phyloP scores from a whole-genome alignment of 768 basidiomycete species.

The Lyophyllum semitale region DNA sequence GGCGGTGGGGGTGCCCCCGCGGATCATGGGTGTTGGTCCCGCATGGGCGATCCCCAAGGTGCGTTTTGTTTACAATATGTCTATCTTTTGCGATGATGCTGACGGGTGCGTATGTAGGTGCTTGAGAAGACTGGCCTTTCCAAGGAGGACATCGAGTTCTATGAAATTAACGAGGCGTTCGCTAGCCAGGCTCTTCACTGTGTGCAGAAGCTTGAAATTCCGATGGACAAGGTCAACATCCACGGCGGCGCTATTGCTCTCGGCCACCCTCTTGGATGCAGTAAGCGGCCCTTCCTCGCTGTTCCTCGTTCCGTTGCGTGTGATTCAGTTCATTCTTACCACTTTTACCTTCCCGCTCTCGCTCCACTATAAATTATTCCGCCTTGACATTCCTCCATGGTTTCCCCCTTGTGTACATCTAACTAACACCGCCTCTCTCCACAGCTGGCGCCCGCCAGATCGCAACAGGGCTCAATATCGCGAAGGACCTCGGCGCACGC shows the following conservation, averaged over 20 bases:
- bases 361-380: no score
- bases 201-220: conserved; percentile 69
- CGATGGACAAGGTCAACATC: conserved; percentile 79
- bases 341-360: no score
- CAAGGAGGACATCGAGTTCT: conserved; percentile 82
- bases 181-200: conserved; percentile 81
- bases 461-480: conserved; percentile 81
- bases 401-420: no score
- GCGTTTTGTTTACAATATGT: neutral
- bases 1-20: conserved; percentile 82
- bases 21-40: conserved; percentile 92
- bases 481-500: conserved; percentile 74
- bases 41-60: conserved; percentile 81
- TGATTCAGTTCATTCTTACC: no score
- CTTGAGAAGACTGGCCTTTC: conserved; percentile 68
- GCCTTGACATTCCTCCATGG: no score
- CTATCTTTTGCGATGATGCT: neutral
- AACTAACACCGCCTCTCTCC: no score
- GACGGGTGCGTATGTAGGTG: conserved; percentile 21
- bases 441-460: conserved; percentile 89
- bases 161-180: conserved; percentile 92
- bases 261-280: conserved; percentile 87
- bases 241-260: conserved; percentile 90
- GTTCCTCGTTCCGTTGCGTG: no score
- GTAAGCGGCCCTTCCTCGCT: no score